Evolutionary conservation across 2,329 filamentous ascomycete genomes (phyloP).

Genomic region (Lachnellula arida): DNA sequence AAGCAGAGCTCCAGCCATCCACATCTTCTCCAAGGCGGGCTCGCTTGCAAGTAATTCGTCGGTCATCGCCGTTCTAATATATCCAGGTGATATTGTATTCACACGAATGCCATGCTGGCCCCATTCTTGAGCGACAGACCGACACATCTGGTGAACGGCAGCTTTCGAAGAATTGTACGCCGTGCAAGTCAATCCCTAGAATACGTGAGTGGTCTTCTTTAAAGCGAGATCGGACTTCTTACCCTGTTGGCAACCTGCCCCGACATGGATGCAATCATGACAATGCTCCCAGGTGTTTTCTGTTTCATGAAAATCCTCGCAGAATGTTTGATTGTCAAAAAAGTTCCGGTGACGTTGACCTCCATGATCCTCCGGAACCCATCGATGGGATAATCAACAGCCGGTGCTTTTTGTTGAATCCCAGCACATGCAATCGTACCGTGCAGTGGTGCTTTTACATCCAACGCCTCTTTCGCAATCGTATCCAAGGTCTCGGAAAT

Average conservation of each 20-base stretch:
- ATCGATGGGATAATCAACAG: constrained; percentile 44
- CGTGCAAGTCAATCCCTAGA: constrained; percentile 53
- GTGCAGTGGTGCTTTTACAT: not conserved
- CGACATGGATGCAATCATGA: constrained; percentile 41
- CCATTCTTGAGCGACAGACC: constrained; percentile 58
- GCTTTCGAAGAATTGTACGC: constrained; percentile 39
- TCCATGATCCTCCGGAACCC: constrained; percentile 65
- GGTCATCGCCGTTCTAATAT: constrained; percentile 46
- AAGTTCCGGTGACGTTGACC: constrained; percentile 65
- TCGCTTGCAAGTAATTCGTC: constrained; percentile 39
- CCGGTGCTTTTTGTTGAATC: constrained; percentile 44
- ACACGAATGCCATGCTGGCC: constrained; percentile 58
- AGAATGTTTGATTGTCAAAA: constrained; percentile 65
- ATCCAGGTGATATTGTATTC: constrained; percentile 60
- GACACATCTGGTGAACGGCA: constrained; percentile 53
- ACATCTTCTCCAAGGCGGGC: constrained; percentile 44
- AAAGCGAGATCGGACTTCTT: no score
- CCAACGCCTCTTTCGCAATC: constrained; percentile 23
- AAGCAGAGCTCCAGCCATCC: constrained; percentile 81
- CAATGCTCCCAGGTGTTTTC: constrained; percentile 42
- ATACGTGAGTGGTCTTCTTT: no score
- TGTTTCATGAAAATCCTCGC: constrained; percentile 50
- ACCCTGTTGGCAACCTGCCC: constrained; percentile 22
- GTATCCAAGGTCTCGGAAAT: constrained; percentile 35
- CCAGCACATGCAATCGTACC: constrained; percentile 42